Evolutionary conservation across 2,329 filamentous ascomycete genomes (phyloP), one percentile per base, ranked within the genome.

Genomic region (Helotiales sp.): DNA sequence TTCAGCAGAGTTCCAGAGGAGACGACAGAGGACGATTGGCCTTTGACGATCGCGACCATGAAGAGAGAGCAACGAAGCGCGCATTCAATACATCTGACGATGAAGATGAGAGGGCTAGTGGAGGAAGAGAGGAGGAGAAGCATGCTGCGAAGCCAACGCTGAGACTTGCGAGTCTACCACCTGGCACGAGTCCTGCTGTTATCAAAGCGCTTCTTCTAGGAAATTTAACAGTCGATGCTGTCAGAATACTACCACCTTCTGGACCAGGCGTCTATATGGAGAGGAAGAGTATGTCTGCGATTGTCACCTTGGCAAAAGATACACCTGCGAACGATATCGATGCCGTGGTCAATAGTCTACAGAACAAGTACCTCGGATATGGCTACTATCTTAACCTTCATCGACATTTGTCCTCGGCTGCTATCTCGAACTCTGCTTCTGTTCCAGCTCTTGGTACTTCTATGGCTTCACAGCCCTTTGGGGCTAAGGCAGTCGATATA

Each of bases 271-370:
- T 73, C 34, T 74, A 74, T 12, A 81, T 77, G 2, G 89, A 93
- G 64, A 82, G 88, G 58, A 92, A 86, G 68, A 88, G 87, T 1
- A 81, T 85, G 31, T 82, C 90, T 15, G 91, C 91, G 4, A 91
- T 96, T 66, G 88, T 95, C 46, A 92, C 89, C 0, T 75, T 96
- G 29, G 86, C 89, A 1, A 86, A 89, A 57, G 90, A 95, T 63
- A 95, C 91, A 0, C 84, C 91, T 0, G 89, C 88, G 0, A 89
- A 87, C 24, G 90, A 96, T 56, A 93, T 97, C 54, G 92, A 97
- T 68, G 81, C 84, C 3, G 83, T 87, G 0, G 90, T 96, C 52
- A 93, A 86, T 69, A 76, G 83, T 3, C 76, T 96, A 30, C 90
- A 96, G 69, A 92, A 95, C 63, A 85, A 82, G 64, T 96, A 97